Base-by-base conservation (phyloP, 1,284 basidiomycete species). In the Ustilago nuda region DNA sequence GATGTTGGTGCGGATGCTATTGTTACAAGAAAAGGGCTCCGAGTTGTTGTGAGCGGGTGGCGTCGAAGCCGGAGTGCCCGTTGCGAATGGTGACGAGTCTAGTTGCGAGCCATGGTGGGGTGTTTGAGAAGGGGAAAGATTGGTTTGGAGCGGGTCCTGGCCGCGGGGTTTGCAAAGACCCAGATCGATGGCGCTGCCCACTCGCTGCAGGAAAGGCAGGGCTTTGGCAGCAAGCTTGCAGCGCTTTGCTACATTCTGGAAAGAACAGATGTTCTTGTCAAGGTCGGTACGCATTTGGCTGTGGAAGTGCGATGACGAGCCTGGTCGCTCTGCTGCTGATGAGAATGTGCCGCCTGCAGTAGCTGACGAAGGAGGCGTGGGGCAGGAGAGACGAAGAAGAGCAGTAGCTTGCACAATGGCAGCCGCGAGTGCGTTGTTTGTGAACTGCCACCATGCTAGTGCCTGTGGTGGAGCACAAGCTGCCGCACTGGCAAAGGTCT, bases 351-450 rank as follows among this genome's bases (percentile, higher is more conserved):
- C 23, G 7, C 11, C 11, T 12, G 53, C n/a, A 19, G 53, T 36
- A 27, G 27, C 48, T 27, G 48, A 50, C 23, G 48, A 50, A 4
- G 27, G 30, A 12, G 3, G 13, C 27, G 27, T 9, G 17, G 66
- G 61, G 36, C 56, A 63, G 12, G 60, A 52, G 4, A 69, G 67
- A 2, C 61, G 61, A 13, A 72, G 59, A 23, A 72, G 56, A 12
- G 62, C 70, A 2, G 59, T 63, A 8, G 66, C 72, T 43, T 74
- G 72, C n/a, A 74, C 61, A 41, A 74, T 43, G n/a, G 72, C 58
- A n/a, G 72, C 72, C 9, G 72, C 69, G 17, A 74, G 56, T 1
- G 72, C 72, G 32, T 74, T 61, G 53, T 64, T 61, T 52, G 66
- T 70, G 17, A 74, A 70, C 13, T 64, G 60, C 66, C 62, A 70